Percentiles rank a stretch among this genome's conserved stretches.
phyloP scores from a whole-genome alignment of 1,139 yeast species.

The Sugiyamaella pinicola region DNA sequence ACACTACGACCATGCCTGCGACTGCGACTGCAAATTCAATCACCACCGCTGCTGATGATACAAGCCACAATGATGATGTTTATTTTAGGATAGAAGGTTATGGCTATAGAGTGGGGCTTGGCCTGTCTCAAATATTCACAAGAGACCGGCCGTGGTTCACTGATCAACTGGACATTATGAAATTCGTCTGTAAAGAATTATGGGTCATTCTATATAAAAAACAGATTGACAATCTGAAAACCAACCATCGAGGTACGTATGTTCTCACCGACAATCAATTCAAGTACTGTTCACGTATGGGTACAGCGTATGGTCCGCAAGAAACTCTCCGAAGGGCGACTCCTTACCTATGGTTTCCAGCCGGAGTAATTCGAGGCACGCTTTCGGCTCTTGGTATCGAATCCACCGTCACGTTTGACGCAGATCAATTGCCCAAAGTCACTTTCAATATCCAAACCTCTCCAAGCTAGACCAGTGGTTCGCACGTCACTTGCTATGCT shows the following conservation, averaged over 20 bases:
- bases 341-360: conserved; percentile 72
- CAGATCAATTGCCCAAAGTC: conserved; percentile 59
- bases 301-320: conserved; percentile 44
- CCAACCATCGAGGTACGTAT: conserved; percentile 86
- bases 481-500: conserved; percentile 1
- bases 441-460: conserved; percentile 69
- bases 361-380: conserved; percentile 83
- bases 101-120: conserved; percentile 75
- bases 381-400: conserved; percentile 70
- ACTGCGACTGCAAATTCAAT: conserved; percentile 26
- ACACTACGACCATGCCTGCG: conserved; percentile 31
- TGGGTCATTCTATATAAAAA: conserved; percentile 81
- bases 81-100: conserved; percentile 62
- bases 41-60: conserved; percentile 32
- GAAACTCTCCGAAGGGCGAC: conserved; percentile 38
- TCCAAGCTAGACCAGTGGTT: conserved; percentile 1
- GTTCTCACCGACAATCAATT: conserved; percentile 72
- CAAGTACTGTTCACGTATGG: conserved; percentile 57
- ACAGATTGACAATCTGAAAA: conserved; percentile 87
- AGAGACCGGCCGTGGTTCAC: conserved; percentile 55
- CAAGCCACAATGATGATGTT: conserved; percentile 59
- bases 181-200: conserved; percentile 87
- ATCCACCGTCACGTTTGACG: conserved; percentile 68
- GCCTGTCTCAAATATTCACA: conserved; percentile 70
- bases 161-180: conserved; percentile 80